Evolutionary conservation across 2,329 filamentous ascomycete genomes (phyloP).

Genomic region (Paracamarosporium sp.): DNA sequence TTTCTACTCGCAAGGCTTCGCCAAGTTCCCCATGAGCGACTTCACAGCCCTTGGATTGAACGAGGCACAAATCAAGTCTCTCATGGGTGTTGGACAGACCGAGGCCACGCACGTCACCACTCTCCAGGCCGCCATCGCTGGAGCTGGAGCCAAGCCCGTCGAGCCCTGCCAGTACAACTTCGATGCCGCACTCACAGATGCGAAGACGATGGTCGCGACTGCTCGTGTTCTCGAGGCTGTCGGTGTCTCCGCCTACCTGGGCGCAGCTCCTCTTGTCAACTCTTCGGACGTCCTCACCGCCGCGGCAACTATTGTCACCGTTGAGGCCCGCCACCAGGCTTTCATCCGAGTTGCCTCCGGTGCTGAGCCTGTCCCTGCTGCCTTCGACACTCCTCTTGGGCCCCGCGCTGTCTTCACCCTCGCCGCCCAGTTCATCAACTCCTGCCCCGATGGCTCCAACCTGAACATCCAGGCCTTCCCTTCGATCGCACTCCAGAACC

Average conservation of each 20-base stretch:
- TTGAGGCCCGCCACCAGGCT: conserved; percentile 77
- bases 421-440: conserved; percentile 73
- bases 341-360: conserved; percentile 70
- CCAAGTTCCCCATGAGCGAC: conserved; percentile 68
- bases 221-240: conserved; percentile 75
- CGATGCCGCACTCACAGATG: conserved; percentile 63
- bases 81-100: conserved; percentile 67
- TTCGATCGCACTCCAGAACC: conserved; percentile 59
- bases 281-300: conserved; percentile 67
- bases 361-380: conserved; percentile 67
- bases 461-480: conserved; percentile 70
- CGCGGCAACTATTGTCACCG: conserved; percentile 73
- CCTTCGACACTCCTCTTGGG: conserved; percentile 74
- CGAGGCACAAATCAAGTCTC: conserved; percentile 62
- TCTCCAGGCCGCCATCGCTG: conserved; percentile 66
- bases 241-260: conserved; percentile 75
- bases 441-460: conserved; percentile 70
- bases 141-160: conserved; percentile 69
- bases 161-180: conserved; percentile 77
- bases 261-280: conserved; percentile 70
- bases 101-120: conserved; percentile 69
- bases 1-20: conserved; percentile 76
- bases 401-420: conserved; percentile 75
- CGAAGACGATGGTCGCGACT: conserved; percentile 71
- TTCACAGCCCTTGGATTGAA: conserved; percentile 69